Conservation (phyloP, 768 basidiomycete genomes). For the Podaxis sp. region DNA sequence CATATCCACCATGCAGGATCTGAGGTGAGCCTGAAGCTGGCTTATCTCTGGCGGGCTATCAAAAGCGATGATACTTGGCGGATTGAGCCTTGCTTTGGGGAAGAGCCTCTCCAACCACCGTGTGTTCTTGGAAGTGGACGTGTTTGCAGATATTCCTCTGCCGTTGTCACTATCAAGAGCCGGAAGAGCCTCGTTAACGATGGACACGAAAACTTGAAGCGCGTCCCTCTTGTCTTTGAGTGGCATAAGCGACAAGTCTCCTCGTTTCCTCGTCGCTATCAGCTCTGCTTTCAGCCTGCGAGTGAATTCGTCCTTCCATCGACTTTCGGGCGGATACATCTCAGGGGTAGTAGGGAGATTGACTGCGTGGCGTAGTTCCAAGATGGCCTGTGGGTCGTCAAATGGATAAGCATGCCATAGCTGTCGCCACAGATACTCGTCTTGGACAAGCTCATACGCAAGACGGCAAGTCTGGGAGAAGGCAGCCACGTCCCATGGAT, state of each 20-base stretch:
- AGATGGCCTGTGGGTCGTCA: slow-evolving; percentile 59
- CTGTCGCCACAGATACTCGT: slow-evolving; percentile 68
- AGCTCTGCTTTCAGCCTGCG: slow-evolving; percentile 9
- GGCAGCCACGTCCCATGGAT: slow-evolving; percentile 56
- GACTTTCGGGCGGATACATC: slow-evolving; percentile 10
- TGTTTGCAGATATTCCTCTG: not conserved
- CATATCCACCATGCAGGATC: slow-evolving; percentile 40
- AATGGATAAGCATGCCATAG: slow-evolving; percentile 60
- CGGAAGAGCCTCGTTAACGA: slow-evolving; percentile 37
- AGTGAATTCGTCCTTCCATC: slow-evolving; percentile 17
- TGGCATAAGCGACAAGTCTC: slow-evolving; percentile 28
- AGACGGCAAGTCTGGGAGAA: slow-evolving; percentile 57
- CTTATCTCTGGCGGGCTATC: slow-evolving; percentile 3
- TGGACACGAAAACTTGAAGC: slow-evolving; percentile 40
- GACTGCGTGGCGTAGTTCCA: slow-evolving; percentile 14
- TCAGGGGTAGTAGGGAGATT: slow-evolving; percentile 2
- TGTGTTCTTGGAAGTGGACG: slow-evolving; percentile 38
- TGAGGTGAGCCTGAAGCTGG: slow-evolving; percentile 36
- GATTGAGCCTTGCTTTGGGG: slow-evolving; percentile 11
- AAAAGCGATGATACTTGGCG: not conserved
- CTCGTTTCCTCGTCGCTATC: slow-evolving; percentile 29
- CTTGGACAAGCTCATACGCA: slow-evolving; percentile 50
- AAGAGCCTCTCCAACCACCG: slow-evolving; percentile 47
- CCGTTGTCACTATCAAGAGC: slow-evolving; percentile 15
- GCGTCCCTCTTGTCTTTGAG: slow-evolving; percentile 30